Evolutionary conservation across 768 basidiomycete species (phyloP), one percentile per base, ranked within the genome.

Genomic region (Gautieria morchelliformis): DNA sequence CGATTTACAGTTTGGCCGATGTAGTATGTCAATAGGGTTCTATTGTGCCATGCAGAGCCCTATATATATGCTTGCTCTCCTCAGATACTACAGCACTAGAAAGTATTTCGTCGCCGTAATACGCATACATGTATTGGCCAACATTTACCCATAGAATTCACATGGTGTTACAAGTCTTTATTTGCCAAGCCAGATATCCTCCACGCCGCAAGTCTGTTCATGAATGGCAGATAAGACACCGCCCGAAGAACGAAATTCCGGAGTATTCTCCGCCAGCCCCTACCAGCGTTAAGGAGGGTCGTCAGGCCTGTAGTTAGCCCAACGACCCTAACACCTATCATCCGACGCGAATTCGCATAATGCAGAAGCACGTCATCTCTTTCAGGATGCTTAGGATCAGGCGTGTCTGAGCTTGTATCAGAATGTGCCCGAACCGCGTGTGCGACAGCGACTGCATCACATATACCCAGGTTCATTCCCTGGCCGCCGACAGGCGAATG

Each of bases 391-490:
- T 14, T 10, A 15, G 24, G 49, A 9, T 33, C 32, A 37, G 19
- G 44, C 63, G 56, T 2, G 59, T 12, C 37, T 59, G 63, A 9
- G 10, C 8, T 14, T 37, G 10, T 14, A 37, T 37, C 4, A 35
- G 61, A 0, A 73, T 58, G 63, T 76, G 75, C n/a, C 69, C 66
- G 64, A 41, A 81, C 64, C 7, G 63, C 71, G n/a, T 73, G 70
- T 5, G 74, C 78, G 4, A 81, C 71, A 49, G 69, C 67, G 20
- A 79, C 64, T 7, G 75, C 79, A 59, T 82, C 80, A 15, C 79
- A 72, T n/a, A 82, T 66, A 5, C 80, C 78, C n/a, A 81, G 72
- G 59, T 80, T 80, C 79, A 82, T 78, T 11, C 80, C 80, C 54
- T 80, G 79, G 1, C 80, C 80, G 1, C 80, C 80, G 6, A 73